phyloP scores from a whole-genome alignment of 148 eudicot species.

The Rhododendron ovatum region DNA sequence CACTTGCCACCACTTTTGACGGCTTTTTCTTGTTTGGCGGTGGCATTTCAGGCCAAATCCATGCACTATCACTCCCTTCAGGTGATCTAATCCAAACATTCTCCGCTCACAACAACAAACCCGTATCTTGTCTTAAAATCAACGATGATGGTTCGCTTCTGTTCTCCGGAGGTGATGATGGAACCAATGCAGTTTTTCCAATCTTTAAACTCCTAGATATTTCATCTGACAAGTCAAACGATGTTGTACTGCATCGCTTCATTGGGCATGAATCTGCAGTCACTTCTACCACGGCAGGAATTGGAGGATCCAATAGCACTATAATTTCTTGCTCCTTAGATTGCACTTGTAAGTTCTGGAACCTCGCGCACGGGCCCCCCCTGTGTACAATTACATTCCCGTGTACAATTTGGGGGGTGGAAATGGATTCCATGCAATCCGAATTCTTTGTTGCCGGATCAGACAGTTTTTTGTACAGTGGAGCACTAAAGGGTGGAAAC shows the following conservation, averaged over 20 bases:
- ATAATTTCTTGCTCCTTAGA: slow-evolving; percentile 25
- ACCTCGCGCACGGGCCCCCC: slow-evolving; percentile 2
- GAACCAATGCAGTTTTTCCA: slow-evolving; percentile 18
- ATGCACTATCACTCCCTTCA: slow-evolving; percentile 16
- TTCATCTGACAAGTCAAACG: background rate
- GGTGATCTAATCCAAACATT: slow-evolving; percentile 12
- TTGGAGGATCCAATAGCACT: slow-evolving; percentile 9
- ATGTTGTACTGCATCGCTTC: background rate
- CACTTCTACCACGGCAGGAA: slow-evolving; percentile 8
- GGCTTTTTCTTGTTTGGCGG: slow-evolving; percentile 19
- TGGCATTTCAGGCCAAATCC: slow-evolving; percentile 23
- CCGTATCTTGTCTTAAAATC: slow-evolving; percentile 18
- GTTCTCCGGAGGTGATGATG: slow-evolving; percentile 23
- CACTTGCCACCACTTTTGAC: slow-evolving; percentile 14
- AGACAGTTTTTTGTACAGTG: slow-evolving; percentile 20
- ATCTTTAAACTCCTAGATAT: background rate
- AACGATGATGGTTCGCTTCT: slow-evolving; percentile 15
- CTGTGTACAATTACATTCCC: slow-evolving; percentile 13
- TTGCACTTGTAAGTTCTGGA: slow-evolving; percentile 24
- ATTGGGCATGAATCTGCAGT: slow-evolving; percentile 11
- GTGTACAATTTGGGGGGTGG: slow-evolving; percentile 9
- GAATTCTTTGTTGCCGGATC: slow-evolving; percentile 20
- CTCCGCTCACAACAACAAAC: slow-evolving; percentile 15
- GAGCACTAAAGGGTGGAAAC: background rate
- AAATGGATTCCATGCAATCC: slow-evolving; percentile 15